Evolutionary conservation across 768 basidiomycete genomes (phyloP).

Genomic region (Rhodocollybia butyracea): DNA sequence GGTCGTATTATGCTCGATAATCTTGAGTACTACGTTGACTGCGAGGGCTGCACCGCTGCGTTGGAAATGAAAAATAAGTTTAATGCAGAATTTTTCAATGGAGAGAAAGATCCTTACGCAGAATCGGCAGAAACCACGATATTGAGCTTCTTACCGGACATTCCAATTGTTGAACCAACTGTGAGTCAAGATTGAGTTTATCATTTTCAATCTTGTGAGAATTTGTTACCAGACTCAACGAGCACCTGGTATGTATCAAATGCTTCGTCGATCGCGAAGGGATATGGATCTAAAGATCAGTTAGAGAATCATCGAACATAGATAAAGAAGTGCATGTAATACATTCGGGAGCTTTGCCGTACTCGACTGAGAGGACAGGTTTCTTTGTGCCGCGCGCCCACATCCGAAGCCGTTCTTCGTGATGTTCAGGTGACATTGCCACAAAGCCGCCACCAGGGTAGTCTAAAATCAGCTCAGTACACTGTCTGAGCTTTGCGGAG

Average conservation of each 20-base stretch:
- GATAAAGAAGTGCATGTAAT: slow-evolving; percentile 20
- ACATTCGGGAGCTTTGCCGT: slow-evolving; percentile 98
- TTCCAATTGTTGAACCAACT: slow-evolving; percentile 79
- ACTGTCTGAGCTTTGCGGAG: slow-evolving; percentile 55
- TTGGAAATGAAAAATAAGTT: neutral
- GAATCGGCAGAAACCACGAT: slow-evolving; percentile 90
- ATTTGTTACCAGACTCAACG: slow-evolving; percentile 57
- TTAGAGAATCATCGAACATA: slow-evolving; percentile 6
- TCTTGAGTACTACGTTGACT: slow-evolving; percentile 79
- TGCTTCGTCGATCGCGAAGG: slow-evolving; percentile 92
- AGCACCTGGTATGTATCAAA: slow-evolving; percentile 87
- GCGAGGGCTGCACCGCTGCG: slow-evolving; percentile 85
- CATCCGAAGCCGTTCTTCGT: slow-evolving; percentile 85
- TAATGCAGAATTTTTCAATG: slow-evolving; percentile 3
- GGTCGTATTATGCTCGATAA: slow-evolving; percentile 54
- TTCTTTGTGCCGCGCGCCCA: slow-evolving; percentile 82
- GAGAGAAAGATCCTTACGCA: slow-evolving; percentile 62
- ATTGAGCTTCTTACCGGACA: slow-evolving; percentile 78
- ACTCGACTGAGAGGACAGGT: slow-evolving; percentile 85
- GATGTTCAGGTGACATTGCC: slow-evolving; percentile 93
- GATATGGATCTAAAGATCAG: slow-evolving; percentile 72
- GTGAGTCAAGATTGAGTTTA: neutral
- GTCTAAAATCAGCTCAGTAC: slow-evolving; percentile 85
- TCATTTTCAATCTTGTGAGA: neutral
- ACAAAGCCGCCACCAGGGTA: slow-evolving; percentile 97